A percentile compares a stretch with the other conserved stretches of the same genome.
Conservation (phyloP, 2,329 filamentous ascomycete genomes). For the Fonsecaea monophora region DNA sequence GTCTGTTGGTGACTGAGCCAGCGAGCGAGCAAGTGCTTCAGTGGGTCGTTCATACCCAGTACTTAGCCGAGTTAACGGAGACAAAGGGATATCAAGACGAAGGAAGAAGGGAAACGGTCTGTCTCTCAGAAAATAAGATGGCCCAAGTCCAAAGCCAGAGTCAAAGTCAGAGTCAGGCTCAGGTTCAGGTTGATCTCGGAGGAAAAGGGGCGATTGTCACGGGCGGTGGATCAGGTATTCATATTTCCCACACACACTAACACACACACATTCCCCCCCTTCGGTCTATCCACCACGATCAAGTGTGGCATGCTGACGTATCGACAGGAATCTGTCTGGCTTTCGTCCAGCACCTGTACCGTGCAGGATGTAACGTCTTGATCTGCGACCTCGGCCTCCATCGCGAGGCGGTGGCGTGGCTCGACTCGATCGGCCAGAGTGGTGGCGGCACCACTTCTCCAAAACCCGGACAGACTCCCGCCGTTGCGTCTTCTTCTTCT, state of each 20-base stretch:
- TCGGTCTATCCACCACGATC: not conserved
- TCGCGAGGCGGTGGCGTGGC: slow-evolving; percentile 50
- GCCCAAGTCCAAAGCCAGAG: too few species aligned
- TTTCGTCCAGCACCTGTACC: slow-evolving; percentile 50
- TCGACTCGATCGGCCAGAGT: slow-evolving; percentile 42
- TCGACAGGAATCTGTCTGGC: slow-evolving; percentile 51
- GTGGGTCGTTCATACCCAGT: too few species aligned
- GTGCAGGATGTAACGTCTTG: slow-evolving; percentile 53
- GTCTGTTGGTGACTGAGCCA: too few species aligned
- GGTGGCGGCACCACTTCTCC: not conserved
- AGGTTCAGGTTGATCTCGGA: slow-evolving; percentile 7
- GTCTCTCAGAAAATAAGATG: too few species aligned
- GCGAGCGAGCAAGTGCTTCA: too few species aligned
- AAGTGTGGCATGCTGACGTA: too few species aligned
- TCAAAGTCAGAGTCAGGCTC: not conserved
- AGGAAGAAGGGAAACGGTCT: too few species aligned
- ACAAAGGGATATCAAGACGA: too few species aligned
- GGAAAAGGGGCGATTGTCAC: slow-evolving; percentile 56
- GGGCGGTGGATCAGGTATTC: slow-evolving; percentile 59
- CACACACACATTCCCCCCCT: too few species aligned
- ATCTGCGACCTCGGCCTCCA: slow-evolving; percentile 53
- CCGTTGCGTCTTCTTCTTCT: slow-evolving; percentile 33
- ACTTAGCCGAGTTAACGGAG: too few species aligned
- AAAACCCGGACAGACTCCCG: not conserved
- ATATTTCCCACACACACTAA: too few species aligned